Base-by-base conservation (phyloP, 83 land plant species). In the Diphasiastrum complanatum region DNA sequence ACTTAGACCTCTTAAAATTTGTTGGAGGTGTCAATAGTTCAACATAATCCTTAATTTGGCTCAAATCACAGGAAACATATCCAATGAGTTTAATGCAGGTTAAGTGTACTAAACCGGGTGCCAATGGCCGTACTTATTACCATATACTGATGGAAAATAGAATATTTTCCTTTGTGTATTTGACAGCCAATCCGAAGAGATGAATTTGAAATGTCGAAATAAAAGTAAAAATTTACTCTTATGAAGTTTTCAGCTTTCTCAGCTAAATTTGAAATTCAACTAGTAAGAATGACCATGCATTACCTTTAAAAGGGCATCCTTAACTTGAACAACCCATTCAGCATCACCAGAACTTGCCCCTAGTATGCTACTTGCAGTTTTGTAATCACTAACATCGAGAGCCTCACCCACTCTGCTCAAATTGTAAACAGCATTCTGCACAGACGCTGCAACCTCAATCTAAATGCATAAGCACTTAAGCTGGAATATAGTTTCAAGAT, bases 321-420 rank as follows among this genome's bases (percentile, higher is more conserved):
- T 85, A 31, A 66, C 77, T 12, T 89, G 79, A 37, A 60, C 14
- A 18, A 89, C 65, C 95, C 89, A 89, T 18, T 82, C 90, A 24
- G 78, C 50, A 33, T 78, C 71, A 1, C 63, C 66, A 23, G 25
- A 41, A 65, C 51, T 76, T 10, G 76, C 6, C 22, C 91, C 89
- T 35, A 89, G 75, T 55, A 85, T 81, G 5, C 78, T 70, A 57
- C 77, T 69, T 16, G 95, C 90, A 18, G 83, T 43, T 35, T 76
- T 47, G 20, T 85, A 66, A 61, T 89, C 95, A 31, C 69, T 65
- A 34, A 70, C 79, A 33, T 89, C 95, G 22, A 89, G 79, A 28
- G 95, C 95, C 74, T 85, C 79, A 26, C 86, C 95, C 1, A 79
- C 90, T 73, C 80, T 81, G 60, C 84, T 82, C 54, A 89, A 69